Evolutionary conservation across 1,284 basidiomycete genomes (phyloP).

Genomic region (Coriolopsis trogii): DNA sequence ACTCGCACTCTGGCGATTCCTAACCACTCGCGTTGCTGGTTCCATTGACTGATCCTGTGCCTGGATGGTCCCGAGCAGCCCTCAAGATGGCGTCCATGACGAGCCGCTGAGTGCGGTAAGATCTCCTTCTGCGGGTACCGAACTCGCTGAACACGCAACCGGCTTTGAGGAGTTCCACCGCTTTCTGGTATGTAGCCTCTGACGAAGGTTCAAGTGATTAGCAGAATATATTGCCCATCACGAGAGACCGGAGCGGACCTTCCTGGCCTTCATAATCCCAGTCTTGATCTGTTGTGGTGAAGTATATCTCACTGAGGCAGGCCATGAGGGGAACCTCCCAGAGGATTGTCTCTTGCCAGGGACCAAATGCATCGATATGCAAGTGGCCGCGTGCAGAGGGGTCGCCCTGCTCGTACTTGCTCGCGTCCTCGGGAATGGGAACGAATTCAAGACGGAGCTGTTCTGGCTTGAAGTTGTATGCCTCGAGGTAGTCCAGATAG

Average conservation of each 20-base stretch:
- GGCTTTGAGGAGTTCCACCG: constrained; percentile 61
- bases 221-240: background rate
- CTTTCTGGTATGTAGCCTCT: constrained; percentile 75
- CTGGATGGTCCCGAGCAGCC: constrained; percentile 57
- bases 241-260: constrained; percentile 45
- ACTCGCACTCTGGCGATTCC: background rate
- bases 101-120: constrained; percentile 79
- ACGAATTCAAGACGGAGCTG: constrained; percentile 80
- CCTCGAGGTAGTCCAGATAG: constrained; percentile 81
- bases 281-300: constrained; percentile 69
- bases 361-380: constrained; percentile 74
- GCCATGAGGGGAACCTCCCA: constrained; percentile 98
- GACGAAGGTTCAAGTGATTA: background rate
- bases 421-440: constrained; percentile 49
- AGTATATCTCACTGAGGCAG: constrained; percentile 81
- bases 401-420: constrained; percentile 32
- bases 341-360: constrained; percentile 90
- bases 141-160: constrained; percentile 90
- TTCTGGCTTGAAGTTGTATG: constrained; percentile 78
- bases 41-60: constrained; percentile 69
- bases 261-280: constrained; percentile 87
- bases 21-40: constrained; percentile 79
- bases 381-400: constrained; percentile 56
- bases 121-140: constrained; percentile 88
- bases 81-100: constrained; percentile 74